phyloP scores from a whole-genome alignment of 2,329 filamentous ascomycete genomes.

The Nemania sp. region DNA sequence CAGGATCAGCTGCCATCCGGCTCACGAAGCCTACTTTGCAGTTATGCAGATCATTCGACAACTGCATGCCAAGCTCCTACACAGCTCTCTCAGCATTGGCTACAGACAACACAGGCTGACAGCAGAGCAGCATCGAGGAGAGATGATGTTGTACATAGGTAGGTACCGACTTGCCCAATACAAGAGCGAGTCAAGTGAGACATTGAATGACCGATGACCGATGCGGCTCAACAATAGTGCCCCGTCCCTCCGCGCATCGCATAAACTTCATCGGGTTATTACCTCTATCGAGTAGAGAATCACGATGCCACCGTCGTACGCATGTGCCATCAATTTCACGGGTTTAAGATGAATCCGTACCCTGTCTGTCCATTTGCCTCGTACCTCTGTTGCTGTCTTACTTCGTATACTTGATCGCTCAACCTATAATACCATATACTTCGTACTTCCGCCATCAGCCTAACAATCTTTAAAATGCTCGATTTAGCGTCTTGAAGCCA shows the following conservation, averaged over 20 bases:
- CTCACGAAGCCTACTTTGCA: conserved; percentile 22
- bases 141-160: neutral
- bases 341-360: neutral
- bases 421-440: no score
- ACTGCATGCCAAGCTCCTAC: conserved; percentile 18
- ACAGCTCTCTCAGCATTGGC: no score
- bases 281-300: neutral
- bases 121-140: neutral
- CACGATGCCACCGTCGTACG: neutral
- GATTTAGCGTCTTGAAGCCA: no score
- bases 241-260: no score
- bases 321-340: neutral
- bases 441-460: no score
- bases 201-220: neutral
- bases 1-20: conserved; percentile 13
- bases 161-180: no score
- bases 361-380: neutral
- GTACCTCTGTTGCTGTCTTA: no score
- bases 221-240: conserved; percentile 6
- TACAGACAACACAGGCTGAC: no score
- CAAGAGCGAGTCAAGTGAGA: no score
- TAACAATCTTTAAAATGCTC: no score
- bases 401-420: no score
- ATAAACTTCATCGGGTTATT: no score
- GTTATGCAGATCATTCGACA: conserved; percentile 22